Percentiles rank a stretch among this genome's conserved stretches.
phyloP scores from a whole-genome alignment of 257 asterid genomes.

The Scutellaria galericulata region DNA sequence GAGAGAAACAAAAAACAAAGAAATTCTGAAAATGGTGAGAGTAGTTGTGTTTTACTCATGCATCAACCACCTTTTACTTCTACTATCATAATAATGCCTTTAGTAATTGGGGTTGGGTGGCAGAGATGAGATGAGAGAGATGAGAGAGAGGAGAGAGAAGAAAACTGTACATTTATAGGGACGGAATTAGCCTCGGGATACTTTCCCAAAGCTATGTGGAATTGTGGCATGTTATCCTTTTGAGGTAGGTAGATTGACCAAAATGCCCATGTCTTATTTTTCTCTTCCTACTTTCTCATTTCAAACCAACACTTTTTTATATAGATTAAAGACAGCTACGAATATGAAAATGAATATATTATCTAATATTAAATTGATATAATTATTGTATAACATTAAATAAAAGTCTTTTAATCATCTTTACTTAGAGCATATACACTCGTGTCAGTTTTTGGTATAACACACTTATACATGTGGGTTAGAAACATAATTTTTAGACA shows the following conservation, averaged over 20 bases:
- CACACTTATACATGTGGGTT: too few species aligned
- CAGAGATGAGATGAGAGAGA: constrained; percentile 6
- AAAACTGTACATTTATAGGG: not conserved
- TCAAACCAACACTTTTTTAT: too few species aligned
- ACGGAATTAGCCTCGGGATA: constrained; percentile 27
- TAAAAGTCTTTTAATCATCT: too few species aligned
- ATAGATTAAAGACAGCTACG: too few species aligned
- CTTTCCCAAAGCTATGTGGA: constrained; percentile 26
- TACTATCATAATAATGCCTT: constrained; percentile 50
- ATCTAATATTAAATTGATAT: too few species aligned
- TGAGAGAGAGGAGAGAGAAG: constrained; percentile 27
- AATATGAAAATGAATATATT: too few species aligned
- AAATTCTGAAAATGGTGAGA: not conserved
- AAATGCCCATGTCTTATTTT: not conserved
- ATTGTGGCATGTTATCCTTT: constrained; percentile 7
- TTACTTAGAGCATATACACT: too few species aligned
- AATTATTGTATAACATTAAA: too few species aligned
- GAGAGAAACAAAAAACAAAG: constrained; percentile 24
- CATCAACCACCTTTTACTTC: constrained; percentile 86
- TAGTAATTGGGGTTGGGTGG: constrained; percentile 32
- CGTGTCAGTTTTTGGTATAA: too few species aligned
- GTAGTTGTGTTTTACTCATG: constrained; percentile 64
- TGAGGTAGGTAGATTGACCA: constrained; percentile 1
- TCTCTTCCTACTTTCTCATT: too few species aligned
- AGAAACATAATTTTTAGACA: too few species aligned